Evolutionary conservation across 2,329 filamentous ascomycete genomes (phyloP).

Genomic region (Volutella citrinella): DNA sequence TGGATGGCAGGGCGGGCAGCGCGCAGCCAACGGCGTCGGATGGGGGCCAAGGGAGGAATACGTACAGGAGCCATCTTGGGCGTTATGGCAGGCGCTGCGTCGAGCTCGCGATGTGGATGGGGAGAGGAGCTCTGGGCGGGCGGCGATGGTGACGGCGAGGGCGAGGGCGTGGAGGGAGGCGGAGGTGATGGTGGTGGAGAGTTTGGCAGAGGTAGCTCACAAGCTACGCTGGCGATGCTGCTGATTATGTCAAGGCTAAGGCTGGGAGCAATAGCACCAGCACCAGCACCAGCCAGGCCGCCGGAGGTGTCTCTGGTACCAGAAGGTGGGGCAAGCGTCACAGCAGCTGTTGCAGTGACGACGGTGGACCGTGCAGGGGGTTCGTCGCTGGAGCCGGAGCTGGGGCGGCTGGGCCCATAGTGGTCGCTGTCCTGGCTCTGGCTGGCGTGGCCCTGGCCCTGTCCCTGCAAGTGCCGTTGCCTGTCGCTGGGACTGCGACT

Average conservation of each 20-base stretch:
- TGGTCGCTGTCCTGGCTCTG: not conserved
- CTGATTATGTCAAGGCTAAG: constrained; percentile 11
- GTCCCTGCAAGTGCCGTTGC: no score
- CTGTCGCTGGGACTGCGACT: constrained; percentile 13
- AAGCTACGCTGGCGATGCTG: constrained; percentile 34
- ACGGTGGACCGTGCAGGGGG: constrained; percentile 18
- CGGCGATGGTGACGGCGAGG: constrained; percentile 30
- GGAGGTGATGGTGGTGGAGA: constrained; percentile 38
- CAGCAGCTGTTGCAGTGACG: constrained; percentile 17
- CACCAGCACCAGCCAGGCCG: constrained; percentile 12
- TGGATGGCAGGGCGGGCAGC: constrained; percentile 11
- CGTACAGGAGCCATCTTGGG: constrained; percentile 57
- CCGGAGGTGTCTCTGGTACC: no score
- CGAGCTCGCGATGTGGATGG: constrained; percentile 19
- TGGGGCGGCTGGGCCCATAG: not conserved
- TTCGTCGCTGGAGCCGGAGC: constrained; percentile 15
- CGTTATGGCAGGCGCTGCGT: constrained; percentile 27
- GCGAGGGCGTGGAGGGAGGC: constrained; percentile 30
- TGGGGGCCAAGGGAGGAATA: constrained; percentile 27
- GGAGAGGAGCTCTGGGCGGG: constrained; percentile 22
- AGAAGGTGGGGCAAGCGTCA: constrained; percentile 35
- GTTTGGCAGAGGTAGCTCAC: constrained; percentile 39
- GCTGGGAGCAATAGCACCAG: constrained; percentile 6
- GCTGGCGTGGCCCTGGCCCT: no score
- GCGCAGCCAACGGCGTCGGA: constrained; percentile 7